phyloP scores from a whole-genome alignment of 2,329 filamentous ascomycete species.

The Aspergillus jensenii region DNA sequence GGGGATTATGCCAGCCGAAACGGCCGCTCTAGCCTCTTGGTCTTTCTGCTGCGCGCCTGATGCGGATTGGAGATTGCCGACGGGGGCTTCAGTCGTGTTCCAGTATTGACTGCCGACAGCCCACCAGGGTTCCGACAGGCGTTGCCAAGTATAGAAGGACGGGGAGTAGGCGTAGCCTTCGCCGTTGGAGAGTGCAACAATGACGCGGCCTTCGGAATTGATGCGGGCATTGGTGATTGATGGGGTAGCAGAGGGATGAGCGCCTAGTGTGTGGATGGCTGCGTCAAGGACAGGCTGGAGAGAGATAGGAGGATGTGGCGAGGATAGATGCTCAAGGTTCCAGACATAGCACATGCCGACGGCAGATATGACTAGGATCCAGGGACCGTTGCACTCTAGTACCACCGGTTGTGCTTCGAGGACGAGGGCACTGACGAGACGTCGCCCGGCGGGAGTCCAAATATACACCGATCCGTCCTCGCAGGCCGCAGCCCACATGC shows the following conservation, averaged over 20 bases:
- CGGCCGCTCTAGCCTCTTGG: conserved; percentile 52
- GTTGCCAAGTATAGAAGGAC: conserved; percentile 86
- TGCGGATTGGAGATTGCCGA: conserved; percentile 74
- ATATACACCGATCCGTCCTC: conserved; percentile 88
- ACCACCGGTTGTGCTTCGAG: conserved; percentile 93
- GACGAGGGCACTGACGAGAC: conserved; percentile 79
- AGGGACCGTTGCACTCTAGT: conserved; percentile 83
- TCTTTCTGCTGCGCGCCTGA: conserved; percentile 57
- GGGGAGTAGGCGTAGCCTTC: conserved; percentile 90
- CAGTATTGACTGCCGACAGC: conserved; percentile 97
- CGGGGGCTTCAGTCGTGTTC: conserved; percentile 93
- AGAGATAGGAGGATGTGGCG: conserved; percentile 86
- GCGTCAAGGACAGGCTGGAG: conserved; percentile 86
- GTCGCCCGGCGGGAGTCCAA: conserved; percentile 88
- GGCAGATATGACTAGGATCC: conserved; percentile 85
- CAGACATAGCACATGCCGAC: conserved; percentile 89
- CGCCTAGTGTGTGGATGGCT: conserved; percentile 74
- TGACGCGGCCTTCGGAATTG: conserved; percentile 80
- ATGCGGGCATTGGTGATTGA: conserved; percentile 88
- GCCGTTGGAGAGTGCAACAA: conserved; percentile 90
- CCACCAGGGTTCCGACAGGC: conserved; percentile 97
- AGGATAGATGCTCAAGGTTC: conserved; percentile 80
- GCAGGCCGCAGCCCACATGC: conserved; percentile 89
- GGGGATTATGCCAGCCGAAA: conserved; percentile 90
- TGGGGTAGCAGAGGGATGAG: conserved; percentile 75